Percentiles rank a stretch among this genome's conserved stretches.
phyloP scores from a whole-genome alignment of 306 rosid genomes.

The Cicer cuneatum region DNA sequence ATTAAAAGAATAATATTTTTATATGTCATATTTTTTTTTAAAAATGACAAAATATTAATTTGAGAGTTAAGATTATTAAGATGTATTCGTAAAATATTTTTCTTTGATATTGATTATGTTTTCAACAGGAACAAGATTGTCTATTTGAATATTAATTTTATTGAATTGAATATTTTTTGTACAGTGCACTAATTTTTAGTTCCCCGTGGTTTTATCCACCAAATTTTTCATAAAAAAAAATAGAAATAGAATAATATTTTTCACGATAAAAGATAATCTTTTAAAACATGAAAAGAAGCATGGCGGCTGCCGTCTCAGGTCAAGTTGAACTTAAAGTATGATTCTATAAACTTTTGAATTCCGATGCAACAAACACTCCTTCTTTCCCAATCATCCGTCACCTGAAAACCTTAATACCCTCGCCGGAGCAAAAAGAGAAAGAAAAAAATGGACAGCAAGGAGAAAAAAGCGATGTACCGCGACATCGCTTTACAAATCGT shows the following conservation, averaged over 20 bases:
- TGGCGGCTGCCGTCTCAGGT: conserved; percentile 37
- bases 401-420: conserved; percentile 1
- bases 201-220: no score
- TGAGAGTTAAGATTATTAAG: no score
- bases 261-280: not conserved
- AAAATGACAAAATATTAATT: no score
- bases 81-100: no score
- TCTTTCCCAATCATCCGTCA: not conserved
- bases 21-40: no score
- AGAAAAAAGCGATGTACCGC: conserved; percentile 50
- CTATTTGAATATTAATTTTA: no score
- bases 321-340: not conserved
- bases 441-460: conserved; percentile 32
- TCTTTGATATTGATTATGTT: no score
- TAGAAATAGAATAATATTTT: not conserved
- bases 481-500: conserved; percentile 68
- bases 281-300: not conserved
- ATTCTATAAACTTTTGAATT: conserved; percentile 8
- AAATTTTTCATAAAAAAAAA: no score
- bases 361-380: conserved; percentile 2
- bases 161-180: no score
- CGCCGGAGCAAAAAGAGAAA: not conserved
- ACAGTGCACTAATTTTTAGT: no score
- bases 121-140: no score
- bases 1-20: no score